Evolutionary conservation across 257 asterid genomes (phyloP), one percentile per base, ranked within the genome.

Genomic region (Leptodermis oblonga): DNA sequence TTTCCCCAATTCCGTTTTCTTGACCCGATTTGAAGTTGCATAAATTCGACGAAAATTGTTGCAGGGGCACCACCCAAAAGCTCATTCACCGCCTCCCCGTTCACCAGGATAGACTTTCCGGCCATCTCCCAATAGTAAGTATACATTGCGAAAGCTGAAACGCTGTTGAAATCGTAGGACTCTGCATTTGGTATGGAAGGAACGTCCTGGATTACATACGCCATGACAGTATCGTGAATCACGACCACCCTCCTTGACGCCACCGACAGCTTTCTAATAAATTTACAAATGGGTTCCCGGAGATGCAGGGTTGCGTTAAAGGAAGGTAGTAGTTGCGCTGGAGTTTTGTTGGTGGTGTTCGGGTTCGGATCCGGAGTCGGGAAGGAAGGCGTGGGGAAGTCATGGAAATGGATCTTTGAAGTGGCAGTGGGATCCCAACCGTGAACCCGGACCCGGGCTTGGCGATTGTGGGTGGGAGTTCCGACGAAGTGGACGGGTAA

Each of bases 391-490:
- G 30, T 2, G 17, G 70, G 28, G 45, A 26, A 66, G 1, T 77
- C 74, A 34, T 72, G 71, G 54, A 77, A 77, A 26, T 61, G 74
- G 43, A 71, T 42, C 25, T 45, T 42, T 7, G 77, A 43, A 17
- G 43, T 65, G 22, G 37, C 31, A 3, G 52, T 7, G 2, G 82
- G 80, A 74, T 86, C 75, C 82, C 83, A 77, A 4, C 86, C 82
- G 7, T 88, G 85, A 63, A 79, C 61, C 3, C 95, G 78, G 10
- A 74, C 73, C 56, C 74, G 75, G 0, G 81, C 85, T 60, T 88
- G 96, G 31, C 85, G 89, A 81, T 64, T 83, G 71, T 84, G 92
- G 65, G 81, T 42, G 53, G 86, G 62, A 30, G 90, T 76, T 74
- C 85, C 66, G 49, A 88, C 82, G 69, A 69, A 88, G 74, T 86